Conservation (phyloP, 1,139 yeast species). For the Blastobotrys capitulatus region DNA sequence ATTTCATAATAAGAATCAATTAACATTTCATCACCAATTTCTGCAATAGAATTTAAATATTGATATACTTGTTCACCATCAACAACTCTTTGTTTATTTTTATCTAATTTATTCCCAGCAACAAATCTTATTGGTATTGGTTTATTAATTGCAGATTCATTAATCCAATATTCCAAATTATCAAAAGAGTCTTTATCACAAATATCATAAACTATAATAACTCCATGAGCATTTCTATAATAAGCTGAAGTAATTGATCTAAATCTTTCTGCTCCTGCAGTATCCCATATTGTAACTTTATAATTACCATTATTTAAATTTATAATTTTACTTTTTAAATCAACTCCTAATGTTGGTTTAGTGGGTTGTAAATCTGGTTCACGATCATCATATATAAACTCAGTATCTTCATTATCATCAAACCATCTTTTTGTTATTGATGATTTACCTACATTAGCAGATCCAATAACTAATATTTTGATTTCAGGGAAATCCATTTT, state of each 20-base stretch:
- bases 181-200: slow-evolving; percentile 6
- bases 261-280: slow-evolving; percentile 13
- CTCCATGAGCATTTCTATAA: slow-evolving; percentile 12
- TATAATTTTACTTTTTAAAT: slow-evolving; percentile 8
- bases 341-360: slow-evolving; percentile 10
- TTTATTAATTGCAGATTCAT: slow-evolving; percentile 13
- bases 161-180: slow-evolving; percentile 17
- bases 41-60: slow-evolving; percentile 2
- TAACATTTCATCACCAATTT: slow-evolving; percentile 14
- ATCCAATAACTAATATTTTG: slow-evolving; percentile 10
- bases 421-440: slow-evolving; percentile 4
- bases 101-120: slow-evolving; percentile 42
- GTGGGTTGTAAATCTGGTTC: too few species aligned
- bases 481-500: neutral
- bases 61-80: slow-evolving; percentile 25
- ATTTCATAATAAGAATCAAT: slow-evolving; percentile 9
- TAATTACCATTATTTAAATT: slow-evolving; percentile 3
- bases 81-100: slow-evolving; percentile 22
- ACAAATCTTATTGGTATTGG: slow-evolving; percentile 33
- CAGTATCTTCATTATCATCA: neutral
- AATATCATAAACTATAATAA: slow-evolving; percentile 11
- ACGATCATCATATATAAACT: neutral
- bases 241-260: slow-evolving; percentile 12
- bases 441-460: slow-evolving; percentile 10
- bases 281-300: slow-evolving; percentile 14